phyloP scores from a whole-genome alignment of 305 asterid species.

The Fraxinus sp. region DNA sequence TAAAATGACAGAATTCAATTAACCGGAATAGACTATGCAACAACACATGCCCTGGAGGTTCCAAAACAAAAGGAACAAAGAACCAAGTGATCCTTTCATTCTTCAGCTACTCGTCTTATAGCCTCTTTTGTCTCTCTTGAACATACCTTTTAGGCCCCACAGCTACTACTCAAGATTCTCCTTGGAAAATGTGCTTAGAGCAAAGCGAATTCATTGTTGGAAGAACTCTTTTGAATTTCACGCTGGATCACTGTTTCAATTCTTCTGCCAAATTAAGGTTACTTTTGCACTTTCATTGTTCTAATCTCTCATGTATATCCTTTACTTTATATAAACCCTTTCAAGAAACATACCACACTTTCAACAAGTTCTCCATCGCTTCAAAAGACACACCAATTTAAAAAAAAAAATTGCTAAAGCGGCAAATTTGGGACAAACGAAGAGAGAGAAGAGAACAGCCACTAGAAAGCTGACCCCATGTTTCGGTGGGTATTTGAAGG shows the following conservation, averaged over 20 bases:
- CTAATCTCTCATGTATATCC: constrained; percentile 8
- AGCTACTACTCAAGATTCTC: not conserved
- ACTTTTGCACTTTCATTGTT: constrained; percentile 19
- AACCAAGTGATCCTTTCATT: not conserved
- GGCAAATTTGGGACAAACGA: not conserved
- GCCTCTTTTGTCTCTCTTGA: not conserved
- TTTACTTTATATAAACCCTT: constrained; percentile 25
- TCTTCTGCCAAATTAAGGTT: constrained; percentile 11
- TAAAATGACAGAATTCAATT: not conserved
- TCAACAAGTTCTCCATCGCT: not conserved
- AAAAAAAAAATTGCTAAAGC: not conserved
- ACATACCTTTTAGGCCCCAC: not conserved
- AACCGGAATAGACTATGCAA: not conserved
- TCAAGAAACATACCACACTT: constrained; percentile 3
- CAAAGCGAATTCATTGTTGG: constrained; percentile 1
- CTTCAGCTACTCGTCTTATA: not conserved
- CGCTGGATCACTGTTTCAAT: not conserved
- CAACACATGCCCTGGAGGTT: not conserved
- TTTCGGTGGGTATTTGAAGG: constrained; percentile 29
- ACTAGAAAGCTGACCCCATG: constrained; percentile 24
- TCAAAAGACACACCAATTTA: not conserved
- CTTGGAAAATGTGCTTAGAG: constrained; percentile 3
- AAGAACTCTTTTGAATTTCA: not conserved
- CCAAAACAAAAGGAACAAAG: not conserved
- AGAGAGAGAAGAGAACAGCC: constrained; percentile 23